phyloP scores from a whole-genome alignment of 1,139 yeast genomes.

The Magnusiomyces sp. region DNA sequence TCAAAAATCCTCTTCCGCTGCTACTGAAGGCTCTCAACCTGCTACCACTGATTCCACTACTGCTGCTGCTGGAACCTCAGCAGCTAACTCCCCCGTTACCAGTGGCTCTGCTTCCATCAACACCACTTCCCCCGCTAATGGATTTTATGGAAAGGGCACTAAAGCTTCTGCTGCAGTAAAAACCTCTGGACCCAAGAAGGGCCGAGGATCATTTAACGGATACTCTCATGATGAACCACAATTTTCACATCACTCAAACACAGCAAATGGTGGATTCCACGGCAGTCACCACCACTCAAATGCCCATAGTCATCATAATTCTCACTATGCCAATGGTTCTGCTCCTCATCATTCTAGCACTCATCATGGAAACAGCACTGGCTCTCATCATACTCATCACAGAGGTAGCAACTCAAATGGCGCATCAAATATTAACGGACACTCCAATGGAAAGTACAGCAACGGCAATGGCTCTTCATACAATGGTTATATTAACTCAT shows the following conservation, averaged over 20 bases:
- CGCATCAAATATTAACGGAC: slow-evolving; percentile 1
- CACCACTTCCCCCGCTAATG: background rate
- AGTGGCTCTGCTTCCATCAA: slow-evolving; percentile 4
- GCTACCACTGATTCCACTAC: background rate
- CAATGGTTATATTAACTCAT: slow-evolving; percentile 9
- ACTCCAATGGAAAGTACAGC: slow-evolving; percentile 10
- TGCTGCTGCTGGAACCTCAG: background rate
- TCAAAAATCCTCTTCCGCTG: background rate
- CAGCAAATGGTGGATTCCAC: slow-evolving; percentile 25
- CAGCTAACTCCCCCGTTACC: background rate
- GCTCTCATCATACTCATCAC: slow-evolving; percentile 14
- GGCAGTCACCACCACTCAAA: slow-evolving; percentile 23
- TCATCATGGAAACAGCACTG: slow-evolving; percentile 6
- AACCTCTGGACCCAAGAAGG: slow-evolving; percentile 10
- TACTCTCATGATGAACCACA: background rate
- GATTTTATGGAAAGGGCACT: background rate
- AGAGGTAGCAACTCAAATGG: slow-evolving; percentile 6
- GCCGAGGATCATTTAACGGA: slow-evolving; percentile 6
- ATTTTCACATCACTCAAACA: slow-evolving; percentile 9
- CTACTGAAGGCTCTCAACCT: background rate
- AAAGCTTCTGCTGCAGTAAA: background rate
- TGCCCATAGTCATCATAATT: slow-evolving; percentile 16
- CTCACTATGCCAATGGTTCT: slow-evolving; percentile 8
- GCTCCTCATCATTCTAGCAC: background rate
- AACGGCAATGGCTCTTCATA: slow-evolving; percentile 10